phyloP scores from a whole-genome alignment of 2,329 filamentous ascomycete genomes.

The Incumbomyces lentus region DNA sequence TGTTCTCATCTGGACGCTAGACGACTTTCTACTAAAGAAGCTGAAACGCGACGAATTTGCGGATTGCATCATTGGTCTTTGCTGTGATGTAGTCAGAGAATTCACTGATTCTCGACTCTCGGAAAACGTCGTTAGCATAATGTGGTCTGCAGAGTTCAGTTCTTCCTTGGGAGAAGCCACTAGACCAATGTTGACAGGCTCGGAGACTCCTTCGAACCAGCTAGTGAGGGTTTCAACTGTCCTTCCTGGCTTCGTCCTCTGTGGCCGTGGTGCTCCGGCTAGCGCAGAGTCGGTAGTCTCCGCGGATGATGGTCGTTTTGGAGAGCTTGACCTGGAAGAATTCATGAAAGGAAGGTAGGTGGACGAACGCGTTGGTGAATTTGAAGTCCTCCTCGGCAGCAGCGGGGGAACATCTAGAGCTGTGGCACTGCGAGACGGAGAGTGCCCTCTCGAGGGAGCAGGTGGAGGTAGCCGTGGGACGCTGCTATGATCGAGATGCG shows the following conservation, averaged over 20 bases:
- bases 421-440: slow-evolving; percentile 12
- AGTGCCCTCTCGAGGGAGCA: slow-evolving; percentile 13
- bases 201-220: slow-evolving; percentile 45
- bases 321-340: slow-evolving; percentile 16
- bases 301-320: slow-evolving; percentile 10
- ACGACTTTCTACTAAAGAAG: slow-evolving; percentile 30
- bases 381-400: slow-evolving; percentile 10
- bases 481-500: slow-evolving; percentile 1
- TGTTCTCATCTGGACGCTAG: slow-evolving; percentile 22
- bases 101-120: slow-evolving; percentile 8
- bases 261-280: neutral
- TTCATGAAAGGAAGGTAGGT: slow-evolving; percentile 18
- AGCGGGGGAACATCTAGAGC: slow-evolving; percentile 16
- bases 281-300: slow-evolving; percentile 10
- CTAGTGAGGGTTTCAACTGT: slow-evolving; percentile 28
- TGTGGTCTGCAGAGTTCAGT: slow-evolving; percentile 14
- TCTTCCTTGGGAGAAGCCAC: slow-evolving; percentile 23
- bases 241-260: slow-evolving; percentile 8
- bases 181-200: slow-evolving; percentile 38
- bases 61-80: slow-evolving; percentile 17
- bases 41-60: slow-evolving; percentile 29
- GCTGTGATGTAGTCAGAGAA: slow-evolving; percentile 10
- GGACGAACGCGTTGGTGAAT: slow-evolving; percentile 18
- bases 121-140: slow-evolving; percentile 13
- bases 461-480: slow-evolving; percentile 10